phyloP scores from a whole-genome alignment of 1,284 basidiomycete genomes.

The Stygiomarasmius scandens region DNA sequence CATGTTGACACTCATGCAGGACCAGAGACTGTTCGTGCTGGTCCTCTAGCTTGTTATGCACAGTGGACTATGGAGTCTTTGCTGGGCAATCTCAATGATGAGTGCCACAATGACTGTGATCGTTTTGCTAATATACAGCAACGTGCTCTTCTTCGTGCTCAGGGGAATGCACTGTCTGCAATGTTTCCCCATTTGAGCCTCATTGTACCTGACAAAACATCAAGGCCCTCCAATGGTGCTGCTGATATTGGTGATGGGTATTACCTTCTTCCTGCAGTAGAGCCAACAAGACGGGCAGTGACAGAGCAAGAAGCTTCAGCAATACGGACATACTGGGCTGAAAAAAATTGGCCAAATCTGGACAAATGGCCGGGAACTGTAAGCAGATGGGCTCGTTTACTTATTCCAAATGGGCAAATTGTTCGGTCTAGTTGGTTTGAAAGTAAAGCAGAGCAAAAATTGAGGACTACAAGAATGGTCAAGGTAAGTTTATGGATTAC shows the following conservation, averaged over 20 bases:
- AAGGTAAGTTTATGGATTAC: conserved; percentile 28
- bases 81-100: conserved; percentile 25
- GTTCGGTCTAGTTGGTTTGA: conserved; percentile 34
- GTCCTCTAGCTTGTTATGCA: conserved; percentile 14
- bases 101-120: conserved; percentile 22
- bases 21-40: conserved; percentile 19
- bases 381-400: conserved; percentile 30
- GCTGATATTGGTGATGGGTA: conserved; percentile 11
- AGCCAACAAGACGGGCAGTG: conserved; percentile 7
- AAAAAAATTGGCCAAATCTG: background rate
- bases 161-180: background rate
- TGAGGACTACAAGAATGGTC: conserved; percentile 28
- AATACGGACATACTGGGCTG: conserved; percentile 10
- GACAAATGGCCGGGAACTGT: conserved; percentile 3
- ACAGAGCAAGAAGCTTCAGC: conserved; percentile 11
- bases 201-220: too few relatives aligned
- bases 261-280: background rate
- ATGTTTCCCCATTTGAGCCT: background rate
- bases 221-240: conserved; percentile 22
- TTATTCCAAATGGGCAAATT: conserved; percentile 34
- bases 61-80: conserved; percentile 29
- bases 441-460: conserved; percentile 19
- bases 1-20: conserved; percentile 22
- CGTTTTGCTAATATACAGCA: conserved; percentile 14
- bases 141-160: background rate